Evolutionary conservation across 163 green algal species (phyloP), one percentile per base, ranked within the genome.

Genomic region (Scenedesmus sp.): DNA sequence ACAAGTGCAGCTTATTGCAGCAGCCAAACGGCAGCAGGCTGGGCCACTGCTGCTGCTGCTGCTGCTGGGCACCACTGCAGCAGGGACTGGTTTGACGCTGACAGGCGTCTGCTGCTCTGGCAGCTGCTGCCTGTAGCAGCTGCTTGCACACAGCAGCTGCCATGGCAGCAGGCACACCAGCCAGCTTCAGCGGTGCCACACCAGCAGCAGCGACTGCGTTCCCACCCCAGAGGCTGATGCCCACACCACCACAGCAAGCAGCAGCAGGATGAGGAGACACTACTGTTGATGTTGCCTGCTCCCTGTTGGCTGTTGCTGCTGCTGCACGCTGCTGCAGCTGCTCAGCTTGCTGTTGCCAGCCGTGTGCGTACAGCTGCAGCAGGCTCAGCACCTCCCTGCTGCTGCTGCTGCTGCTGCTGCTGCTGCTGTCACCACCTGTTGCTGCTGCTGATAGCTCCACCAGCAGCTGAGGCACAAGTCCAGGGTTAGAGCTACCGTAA

Each of bases 1-100:
- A 89, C 24, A 89, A 26, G 37, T 89, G 85, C 26, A 89, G 68
- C 68, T 89, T 89, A 44, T n/a, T 82, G 85, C 85, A 89, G 43
- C n/a, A 51, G 44, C 85, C 85, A 83, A 30, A 46, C 26, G 85
- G 68, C 68, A 89, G 85, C 85, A 83, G 18, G 18, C 10, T 33
- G 26, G 85, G 68, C 85, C 44, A 89, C 3, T 43, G 44, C 42
- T 59, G 42, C 79, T 61, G 79, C 79, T 35, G 42, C 79, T 85
- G 79, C 79, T 85, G 81, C 44, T 33, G 72, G 81, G 49, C 30
- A n/a, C 44, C 9, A 5, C 16, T 73, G 81, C 49, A 46, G 51
- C 22, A n/a, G 26, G 37, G 42, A 15, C 40, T 35, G 4, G 22
- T 1, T 46, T 43, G 7, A n/a, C 35, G n/a, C 6, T 86, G 46